phyloP scores from a whole-genome alignment of 73 alveolate genomes.

The Diophrys appendiculata region DNA sequence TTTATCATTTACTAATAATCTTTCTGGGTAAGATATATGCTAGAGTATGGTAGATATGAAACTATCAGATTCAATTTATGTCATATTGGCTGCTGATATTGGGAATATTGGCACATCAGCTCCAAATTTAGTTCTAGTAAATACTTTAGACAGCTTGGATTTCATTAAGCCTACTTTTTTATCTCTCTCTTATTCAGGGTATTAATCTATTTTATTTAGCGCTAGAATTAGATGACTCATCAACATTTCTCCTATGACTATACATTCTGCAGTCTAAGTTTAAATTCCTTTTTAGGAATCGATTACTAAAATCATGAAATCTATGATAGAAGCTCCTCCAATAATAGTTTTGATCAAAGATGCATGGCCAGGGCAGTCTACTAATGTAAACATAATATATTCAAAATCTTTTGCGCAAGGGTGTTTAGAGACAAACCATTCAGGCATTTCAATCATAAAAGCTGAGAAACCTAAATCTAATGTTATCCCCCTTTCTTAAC shows the following conservation, averaged over 20 bases:
- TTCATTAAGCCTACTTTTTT: slow-evolving; percentile 29
- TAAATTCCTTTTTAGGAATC: slow-evolving; percentile 92
- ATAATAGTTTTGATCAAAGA: slow-evolving; percentile 96
- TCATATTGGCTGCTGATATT: slow-evolving; percentile 69
- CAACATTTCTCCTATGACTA: slow-evolving; percentile 95
- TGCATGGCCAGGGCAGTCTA: slow-evolving; percentile 99
- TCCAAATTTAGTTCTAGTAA: slow-evolving; percentile 82
- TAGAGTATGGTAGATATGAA: slow-evolving; percentile 48
- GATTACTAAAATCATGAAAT: slow-evolving; percentile 93
- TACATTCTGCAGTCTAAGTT: slow-evolving; percentile 97
- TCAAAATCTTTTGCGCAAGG: slow-evolving; percentile 59
- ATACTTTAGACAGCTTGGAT: slow-evolving; percentile 42
- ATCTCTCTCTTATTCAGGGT: slow-evolving; percentile 60
- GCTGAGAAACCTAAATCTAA: slow-evolving; percentile 99
- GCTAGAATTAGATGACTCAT: slow-evolving; percentile 93
- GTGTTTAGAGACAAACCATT: slow-evolving; percentile 60
- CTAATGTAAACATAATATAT: slow-evolving; percentile 91
- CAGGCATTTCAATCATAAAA: slow-evolving; percentile 80
- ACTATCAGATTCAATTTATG: slow-evolving; percentile 65
- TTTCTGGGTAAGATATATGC: slow-evolving; percentile 59
- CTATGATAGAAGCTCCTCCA: slow-evolving; percentile 99
- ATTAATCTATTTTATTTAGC: slow-evolving; percentile 92
- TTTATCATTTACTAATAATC: slow-evolving; percentile 51
- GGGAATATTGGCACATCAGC: slow-evolving; percentile 73
- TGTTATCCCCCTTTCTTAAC: slow-evolving; percentile 98